Evolutionary conservation across 441 rosid genomes (phyloP), one percentile per base, ranked within the genome.

Genomic region (Geranium incanum): DNA sequence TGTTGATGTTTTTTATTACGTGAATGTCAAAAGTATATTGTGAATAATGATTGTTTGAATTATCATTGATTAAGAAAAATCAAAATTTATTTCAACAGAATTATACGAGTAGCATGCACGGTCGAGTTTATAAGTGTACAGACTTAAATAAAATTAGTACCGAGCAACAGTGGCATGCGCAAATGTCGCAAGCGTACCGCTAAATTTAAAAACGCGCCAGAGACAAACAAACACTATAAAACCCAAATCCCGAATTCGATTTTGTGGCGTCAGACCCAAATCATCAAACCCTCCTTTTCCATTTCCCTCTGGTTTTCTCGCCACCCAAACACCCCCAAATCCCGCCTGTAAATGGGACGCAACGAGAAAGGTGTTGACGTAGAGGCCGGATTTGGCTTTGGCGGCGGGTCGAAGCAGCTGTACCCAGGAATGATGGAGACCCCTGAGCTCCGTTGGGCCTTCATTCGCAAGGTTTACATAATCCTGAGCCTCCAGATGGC

Each of bases 381-480:
- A 2, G 83, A 80, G 64, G 52, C 28, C 0, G 48, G 48, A 41
- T 41, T 41, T 41, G 78, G 80, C 19, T 7, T 3, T 13, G 66
- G 21, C 11, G 3, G 6, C 1, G 23, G 63, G 1, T 28, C 33
- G 33, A 28, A 28, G 33, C 71, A 41, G 39, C 72, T 78, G 18
- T 78, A 80, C 64, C 84, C 85, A 0, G 59, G 45, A 36, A 83
- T 81, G 83, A 67, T 71, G 4, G 88, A 80, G 77, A 71, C 64
- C 33, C 74, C 86, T 0, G 71, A 81, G 76, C 60, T 83, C 0
- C 87, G 86, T 0, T 87, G 91, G 91, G 85, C 78, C 3, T 84
- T 86, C 68, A 78, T 83, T 6, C 79, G 87, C 68, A 83, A 87
- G 48, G 87, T 87, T 0, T 83, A 83, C 69, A n/a, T 59, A 1